phyloP scores from a whole-genome alignment of 805 yeast species.

The Pichia nanzhaoensis region DNA sequence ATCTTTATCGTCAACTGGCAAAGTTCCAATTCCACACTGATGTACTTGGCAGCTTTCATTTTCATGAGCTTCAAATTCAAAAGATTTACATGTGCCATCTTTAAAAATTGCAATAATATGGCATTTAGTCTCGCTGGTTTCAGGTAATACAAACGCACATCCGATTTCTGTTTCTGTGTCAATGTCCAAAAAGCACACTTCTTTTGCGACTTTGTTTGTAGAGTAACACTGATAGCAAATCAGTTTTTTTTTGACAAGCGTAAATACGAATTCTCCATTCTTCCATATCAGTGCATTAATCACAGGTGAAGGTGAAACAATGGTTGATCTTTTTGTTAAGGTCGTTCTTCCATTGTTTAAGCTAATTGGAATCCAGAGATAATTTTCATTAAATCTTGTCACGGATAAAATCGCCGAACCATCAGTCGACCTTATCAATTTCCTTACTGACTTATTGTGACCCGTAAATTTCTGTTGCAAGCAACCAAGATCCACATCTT shows the following conservation, averaged over 20 bases:
- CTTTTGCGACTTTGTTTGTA: conserved; percentile 17
- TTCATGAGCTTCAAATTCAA: conserved; percentile 32
- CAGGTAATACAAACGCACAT: conserved; percentile 34
- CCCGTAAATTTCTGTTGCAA: conserved; percentile 68
- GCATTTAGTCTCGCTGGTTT: conserved; percentile 24
- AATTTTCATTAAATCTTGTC: conserved; percentile 56
- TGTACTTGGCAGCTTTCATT: conserved; percentile 24
- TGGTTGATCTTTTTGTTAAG: conserved; percentile 30
- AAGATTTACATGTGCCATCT: conserved; percentile 31
- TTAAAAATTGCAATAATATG: conserved; percentile 48
- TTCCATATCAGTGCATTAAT: conserved; percentile 43
- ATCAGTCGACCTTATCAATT: conserved; percentile 57
- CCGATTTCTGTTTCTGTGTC: conserved; percentile 15
- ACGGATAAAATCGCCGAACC: conserved; percentile 55
- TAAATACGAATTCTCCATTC: conserved; percentile 39
- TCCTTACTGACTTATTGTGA: conserved; percentile 72
- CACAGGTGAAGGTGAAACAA: conserved; percentile 41
- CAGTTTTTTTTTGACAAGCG: conserved; percentile 38
- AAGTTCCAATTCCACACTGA: conserved; percentile 26
- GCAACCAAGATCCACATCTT: conserved; percentile 19
- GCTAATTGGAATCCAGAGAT: conserved; percentile 48
- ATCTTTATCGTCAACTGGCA: conserved; percentile 34
- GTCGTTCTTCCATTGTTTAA: conserved; percentile 25
- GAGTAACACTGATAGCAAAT: conserved; percentile 48
- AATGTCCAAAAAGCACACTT: conserved; percentile 12